phyloP scores from a whole-genome alignment of 805 yeast species.

The Metahyphopichia silvanorum region DNA sequence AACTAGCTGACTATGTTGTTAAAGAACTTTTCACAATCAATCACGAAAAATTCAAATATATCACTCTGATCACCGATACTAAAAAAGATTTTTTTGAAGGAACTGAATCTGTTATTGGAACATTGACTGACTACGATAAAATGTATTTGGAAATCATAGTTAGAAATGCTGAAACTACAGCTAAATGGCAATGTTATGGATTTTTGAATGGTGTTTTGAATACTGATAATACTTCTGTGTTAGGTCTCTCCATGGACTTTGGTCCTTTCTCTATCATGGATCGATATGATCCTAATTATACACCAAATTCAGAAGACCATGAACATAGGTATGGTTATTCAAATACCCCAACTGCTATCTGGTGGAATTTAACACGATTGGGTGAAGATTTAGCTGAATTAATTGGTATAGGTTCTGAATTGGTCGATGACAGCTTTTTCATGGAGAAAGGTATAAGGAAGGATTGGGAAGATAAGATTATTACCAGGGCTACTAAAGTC shows the following conservation, averaged over 20 bases:
- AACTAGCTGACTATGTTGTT: slow-evolving; percentile 70
- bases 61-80: slow-evolving; percentile 16
- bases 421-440: slow-evolving; percentile 43
- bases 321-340: slow-evolving; percentile 68
- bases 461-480: slow-evolving; percentile 50
- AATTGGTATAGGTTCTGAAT: slow-evolving; percentile 64
- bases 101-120: slow-evolving; percentile 23
- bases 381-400: slow-evolving; percentile 84
- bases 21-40: slow-evolving; percentile 51
- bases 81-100: slow-evolving; percentile 16
- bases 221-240: slow-evolving; percentile 89
- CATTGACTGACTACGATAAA: slow-evolving; percentile 59
- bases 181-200: slow-evolving; percentile 88
- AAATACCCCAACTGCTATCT: slow-evolving; percentile 81
- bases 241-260: slow-evolving; percentile 86
- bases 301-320: slow-evolving; percentile 89
- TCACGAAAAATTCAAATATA: slow-evolving; percentile 22
- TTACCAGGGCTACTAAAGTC: slow-evolving; percentile 59
- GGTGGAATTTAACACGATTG: slow-evolving; percentile 88
- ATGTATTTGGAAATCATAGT: slow-evolving; percentile 68
- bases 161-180: slow-evolving; percentile 75
- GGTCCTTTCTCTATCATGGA: slow-evolving; percentile 96
- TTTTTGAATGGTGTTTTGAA: slow-evolving; percentile 91
- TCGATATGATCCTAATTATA: slow-evolving; percentile 71
- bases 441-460: slow-evolving; percentile 40